Percentiles rank a stretch among this genome's conserved stretches.
Evolutionary conservation across 495 filamentous ascomycete genomes (phyloP).

Genomic region (Penicillium antarcticum): DNA sequence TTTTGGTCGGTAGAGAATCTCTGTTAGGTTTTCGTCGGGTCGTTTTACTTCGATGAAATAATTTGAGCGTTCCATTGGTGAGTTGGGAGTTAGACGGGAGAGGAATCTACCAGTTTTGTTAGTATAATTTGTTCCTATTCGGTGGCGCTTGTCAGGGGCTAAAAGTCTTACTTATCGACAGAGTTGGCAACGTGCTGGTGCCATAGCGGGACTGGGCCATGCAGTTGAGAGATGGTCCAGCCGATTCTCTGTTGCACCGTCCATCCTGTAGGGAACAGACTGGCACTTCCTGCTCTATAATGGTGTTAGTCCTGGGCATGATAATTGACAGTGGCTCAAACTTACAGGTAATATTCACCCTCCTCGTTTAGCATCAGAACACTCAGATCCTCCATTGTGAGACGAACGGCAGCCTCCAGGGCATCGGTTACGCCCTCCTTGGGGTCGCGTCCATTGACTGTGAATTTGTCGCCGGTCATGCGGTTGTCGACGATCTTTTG

Average conservation of each 20-base stretch:
- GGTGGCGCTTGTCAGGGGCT: neutral
- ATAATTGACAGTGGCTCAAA: neutral
- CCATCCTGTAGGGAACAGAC: slow-evolving; percentile 57
- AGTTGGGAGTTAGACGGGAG: slow-evolving; percentile 39
- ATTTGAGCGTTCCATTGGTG: slow-evolving; percentile 52
- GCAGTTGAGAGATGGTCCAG: slow-evolving; percentile 49
- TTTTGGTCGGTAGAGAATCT: slow-evolving; percentile 36
- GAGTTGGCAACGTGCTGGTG: slow-evolving; percentile 48
- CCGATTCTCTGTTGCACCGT: slow-evolving; percentile 53
- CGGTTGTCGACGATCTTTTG: slow-evolving; percentile 41
- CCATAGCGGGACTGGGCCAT: slow-evolving; percentile 52
- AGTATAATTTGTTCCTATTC: neutral
- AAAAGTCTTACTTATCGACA: slow-evolving; percentile 54
- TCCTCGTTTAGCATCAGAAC: slow-evolving; percentile 49
- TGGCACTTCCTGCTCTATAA: slow-evolving; percentile 52
- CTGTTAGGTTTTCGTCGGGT: slow-evolving; percentile 39
- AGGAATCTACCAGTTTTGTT: slow-evolving; percentile 39
- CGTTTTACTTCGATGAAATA: slow-evolving; percentile 51
- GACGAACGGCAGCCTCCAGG: slow-evolving; percentile 53
- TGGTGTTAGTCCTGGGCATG: neutral
- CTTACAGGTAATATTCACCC: slow-evolving; percentile 49
- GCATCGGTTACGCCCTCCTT: slow-evolving; percentile 35
- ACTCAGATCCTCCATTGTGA: slow-evolving; percentile 58
- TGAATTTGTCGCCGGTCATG: slow-evolving; percentile 48
- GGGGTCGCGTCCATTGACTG: slow-evolving; percentile 26